Base-by-base conservation (phyloP, 805 yeast species). In the Nakazawaea pomicola region DNA sequence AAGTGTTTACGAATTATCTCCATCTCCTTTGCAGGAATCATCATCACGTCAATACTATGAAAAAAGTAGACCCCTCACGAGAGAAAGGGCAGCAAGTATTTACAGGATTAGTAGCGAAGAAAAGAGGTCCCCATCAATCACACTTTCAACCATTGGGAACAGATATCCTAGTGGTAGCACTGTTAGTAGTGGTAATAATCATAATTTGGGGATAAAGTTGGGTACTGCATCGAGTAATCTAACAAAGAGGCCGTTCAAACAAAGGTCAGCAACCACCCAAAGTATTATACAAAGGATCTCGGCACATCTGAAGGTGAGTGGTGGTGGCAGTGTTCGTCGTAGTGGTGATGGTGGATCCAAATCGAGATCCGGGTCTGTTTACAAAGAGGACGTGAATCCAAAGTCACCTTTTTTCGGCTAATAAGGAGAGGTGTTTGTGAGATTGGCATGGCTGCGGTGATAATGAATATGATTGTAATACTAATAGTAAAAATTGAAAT, bases 71-170 rank as follows among this genome's bases (percentile, higher is more conserved):
- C n/a, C n/a, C n/a, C n/a, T n/a, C n/a, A n/a, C n/a, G n/a, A n/a
- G n/a, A n/a, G n/a, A n/a, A n/a, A n/a, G n/a, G n/a, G n/a, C n/a
- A n/a, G n/a, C n/a, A n/a, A n/a, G n/a, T n/a, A n/a, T n/a, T n/a
- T n/a, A n/a, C n/a, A n/a, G n/a, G n/a, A 19, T 8, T 29, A 14
- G 6, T 23, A 8, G 23, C 18, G 15, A 10, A 8, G 27, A 24
- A 15, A 17, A 19, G 9, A 36, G 43, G 19, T 24, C 44, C 14
- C 24, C 38, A 30, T 38, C 44, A 3, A 15, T 41, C n/a, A 30
- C 38, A 21, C 43, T 43, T 8, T 43, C 38, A 4, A 23, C 38
- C 6, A 34, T 28, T 23, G 35, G 28, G 18, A 12, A 17, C 15
- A 29, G 18, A 29, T 14, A 12, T 11, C 21, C 36, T n/a, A 11